phyloP scores from a whole-genome alignment of 208 protist species.

The Acanthamoeba healyi region DNA sequence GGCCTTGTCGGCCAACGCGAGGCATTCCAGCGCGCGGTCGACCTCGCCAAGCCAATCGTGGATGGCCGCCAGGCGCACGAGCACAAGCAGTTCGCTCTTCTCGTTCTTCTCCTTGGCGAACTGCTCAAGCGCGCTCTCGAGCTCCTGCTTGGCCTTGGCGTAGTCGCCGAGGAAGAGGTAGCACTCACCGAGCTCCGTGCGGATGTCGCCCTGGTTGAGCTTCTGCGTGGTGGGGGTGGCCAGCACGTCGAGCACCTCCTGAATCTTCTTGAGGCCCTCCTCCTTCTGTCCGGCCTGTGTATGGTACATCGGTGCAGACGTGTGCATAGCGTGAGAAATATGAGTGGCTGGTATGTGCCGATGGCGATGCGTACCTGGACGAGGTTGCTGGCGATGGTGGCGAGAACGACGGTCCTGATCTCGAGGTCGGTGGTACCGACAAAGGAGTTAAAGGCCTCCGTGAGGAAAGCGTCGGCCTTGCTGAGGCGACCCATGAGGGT shows the following conservation, averaged over 20 bases:
- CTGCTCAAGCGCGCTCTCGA: constrained; percentile 15
- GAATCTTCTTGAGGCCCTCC: constrained; percentile 4
- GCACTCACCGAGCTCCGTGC: constrained; percentile 37
- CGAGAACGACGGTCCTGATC: constrained; percentile 30
- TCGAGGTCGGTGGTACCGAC: constrained; percentile 23
- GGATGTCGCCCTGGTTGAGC: constrained; percentile 9
- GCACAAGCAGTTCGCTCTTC: constrained; percentile 46
- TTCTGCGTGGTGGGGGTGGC: constrained; percentile 4
- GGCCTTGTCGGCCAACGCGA: constrained; percentile 11
- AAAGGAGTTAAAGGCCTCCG: not conserved
- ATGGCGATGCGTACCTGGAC: not conserved
- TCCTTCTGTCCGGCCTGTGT: not conserved
- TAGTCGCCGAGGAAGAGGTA: constrained; percentile 46
- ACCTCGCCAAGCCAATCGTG: constrained; percentile 44
- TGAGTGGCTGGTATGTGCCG: not conserved
- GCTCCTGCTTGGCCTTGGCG: not conserved
- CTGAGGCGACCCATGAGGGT: constrained; percentile 44
- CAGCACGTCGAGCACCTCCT: constrained; percentile 42
- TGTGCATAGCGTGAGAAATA: not conserved
- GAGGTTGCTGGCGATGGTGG: constrained; percentile 59
- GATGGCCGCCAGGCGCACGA: constrained; percentile 48
- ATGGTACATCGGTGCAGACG: too few species aligned
- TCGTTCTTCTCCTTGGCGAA: constrained; percentile 33
- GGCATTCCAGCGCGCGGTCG: not conserved
- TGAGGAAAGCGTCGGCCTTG: not conserved